Conservation (phyloP, 805 yeast genomes). For the Saccharomycopsis oosterbeekiorum region DNA sequence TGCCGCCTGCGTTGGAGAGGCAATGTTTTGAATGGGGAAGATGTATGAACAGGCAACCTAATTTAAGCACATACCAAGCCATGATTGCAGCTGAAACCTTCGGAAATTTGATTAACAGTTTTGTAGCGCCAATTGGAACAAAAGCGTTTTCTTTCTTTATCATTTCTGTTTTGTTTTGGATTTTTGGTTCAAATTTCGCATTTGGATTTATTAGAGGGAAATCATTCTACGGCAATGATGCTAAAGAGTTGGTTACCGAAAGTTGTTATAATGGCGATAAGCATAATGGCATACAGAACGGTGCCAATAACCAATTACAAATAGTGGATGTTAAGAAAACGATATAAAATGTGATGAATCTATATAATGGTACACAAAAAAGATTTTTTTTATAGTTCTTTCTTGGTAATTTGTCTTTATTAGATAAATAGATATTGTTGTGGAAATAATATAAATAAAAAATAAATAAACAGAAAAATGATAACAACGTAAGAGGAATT, state of each 20-base stretch:
- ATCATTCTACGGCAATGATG: slow-evolving; percentile 27
- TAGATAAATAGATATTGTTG: background rate
- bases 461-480: background rate
- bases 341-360: background rate
- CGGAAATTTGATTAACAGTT: slow-evolving; percentile 50
- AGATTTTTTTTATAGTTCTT: background rate
- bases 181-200: slow-evolving; percentile 51
- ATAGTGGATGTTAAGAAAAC: background rate
- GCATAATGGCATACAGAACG: too few relatives aligned
- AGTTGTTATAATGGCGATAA: background rate
- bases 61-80: slow-evolving; percentile 37
- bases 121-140: slow-evolving; percentile 58
- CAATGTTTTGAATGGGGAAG: slow-evolving; percentile 53
- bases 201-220: slow-evolving; percentile 59
- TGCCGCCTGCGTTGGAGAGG: slow-evolving; percentile 48
- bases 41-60: slow-evolving; percentile 55
- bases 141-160: slow-evolving; percentile 34
- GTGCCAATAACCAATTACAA: background rate
- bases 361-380: background rate
- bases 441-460: background rate
- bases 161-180: slow-evolving; percentile 25
- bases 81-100: slow-evolving; percentile 51
- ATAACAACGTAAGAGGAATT: background rate
- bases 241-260: background rate
- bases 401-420: background rate